phyloP scores from a whole-genome alignment of 1,284 basidiomycete species.

The Ceratorhiza oryzae-sativae region DNA sequence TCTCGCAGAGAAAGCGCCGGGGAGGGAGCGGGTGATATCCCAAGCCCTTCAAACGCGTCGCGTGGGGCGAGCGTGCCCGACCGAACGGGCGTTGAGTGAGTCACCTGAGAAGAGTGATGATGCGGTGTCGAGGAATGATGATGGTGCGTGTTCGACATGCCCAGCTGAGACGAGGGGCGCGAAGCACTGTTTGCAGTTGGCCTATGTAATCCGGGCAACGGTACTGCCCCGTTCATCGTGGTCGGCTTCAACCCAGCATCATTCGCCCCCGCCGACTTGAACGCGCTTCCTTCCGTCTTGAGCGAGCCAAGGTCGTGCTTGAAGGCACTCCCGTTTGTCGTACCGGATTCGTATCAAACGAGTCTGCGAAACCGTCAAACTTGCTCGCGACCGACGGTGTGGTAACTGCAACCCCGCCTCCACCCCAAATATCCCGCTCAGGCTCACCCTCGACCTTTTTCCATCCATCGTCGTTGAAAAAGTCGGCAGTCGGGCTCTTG shows the following conservation, averaged over 20 bases:
- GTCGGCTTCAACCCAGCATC: not conserved
- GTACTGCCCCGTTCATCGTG: not conserved
- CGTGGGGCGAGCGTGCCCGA: slow-evolving; percentile 47
- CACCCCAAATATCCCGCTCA: slow-evolving; percentile 36
- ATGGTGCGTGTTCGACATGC: slow-evolving; percentile 1
- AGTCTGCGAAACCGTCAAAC: slow-evolving; percentile 43
- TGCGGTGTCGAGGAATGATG: not conserved
- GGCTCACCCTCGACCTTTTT: slow-evolving; percentile 12
- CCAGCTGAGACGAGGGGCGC: slow-evolving; percentile 2
- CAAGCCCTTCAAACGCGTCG: slow-evolving; percentile 80
- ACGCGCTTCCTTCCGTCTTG: not conserved
- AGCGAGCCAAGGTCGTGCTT: not conserved
- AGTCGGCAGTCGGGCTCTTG: slow-evolving; percentile 34
- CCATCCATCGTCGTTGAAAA: slow-evolving; percentile 30
- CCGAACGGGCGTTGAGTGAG: slow-evolving; percentile 41
- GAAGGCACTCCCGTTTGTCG: slow-evolving; percentile 1
- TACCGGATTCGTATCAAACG: slow-evolving; percentile 39
- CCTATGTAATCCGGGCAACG: not conserved
- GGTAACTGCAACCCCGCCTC: not conserved
- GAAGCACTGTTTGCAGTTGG: not conserved
- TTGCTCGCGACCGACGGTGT: not conserved
- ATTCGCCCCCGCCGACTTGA: not conserved
- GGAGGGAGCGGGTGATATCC: slow-evolving; percentile 51
- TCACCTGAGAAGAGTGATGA: not conserved
- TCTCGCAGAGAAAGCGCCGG: slow-evolving; percentile 30